Percentiles rank a stretch among this genome's conserved stretches.
Evolutionary conservation across 208 protist species (phyloP).

Genomic region (Phytomonas serpens): DNA sequence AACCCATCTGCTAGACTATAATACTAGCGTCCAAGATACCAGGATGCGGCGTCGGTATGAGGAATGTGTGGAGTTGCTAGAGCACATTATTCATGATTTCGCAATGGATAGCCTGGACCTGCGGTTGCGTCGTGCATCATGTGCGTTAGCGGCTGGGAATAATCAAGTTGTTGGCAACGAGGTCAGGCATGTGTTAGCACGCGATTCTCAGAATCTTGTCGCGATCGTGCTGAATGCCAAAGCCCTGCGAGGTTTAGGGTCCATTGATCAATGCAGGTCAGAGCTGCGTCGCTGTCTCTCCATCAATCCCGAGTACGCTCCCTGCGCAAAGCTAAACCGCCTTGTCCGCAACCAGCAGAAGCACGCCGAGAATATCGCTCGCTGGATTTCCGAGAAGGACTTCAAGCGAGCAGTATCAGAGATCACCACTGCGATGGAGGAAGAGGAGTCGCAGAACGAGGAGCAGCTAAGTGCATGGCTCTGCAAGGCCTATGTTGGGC

Average conservation of each 20-base stretch:
- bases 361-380: conserved; percentile 23
- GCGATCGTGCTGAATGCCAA: conserved; percentile 65
- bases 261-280: conserved; percentile 49
- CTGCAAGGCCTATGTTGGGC: conserved; percentile 59
- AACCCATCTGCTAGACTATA: not conserved
- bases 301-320: conserved; percentile 76
- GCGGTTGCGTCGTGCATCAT: conserved; percentile 73
- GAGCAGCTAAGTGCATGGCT: conserved; percentile 69
- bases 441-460: conserved; percentile 46
- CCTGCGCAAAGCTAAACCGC: conserved; percentile 60
- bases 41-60: conserved; percentile 15
- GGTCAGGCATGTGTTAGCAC: conserved; percentile 60
- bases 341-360: conserved; percentile 61
- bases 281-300: conserved; percentile 73
- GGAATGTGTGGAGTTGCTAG: conserved; percentile 49
- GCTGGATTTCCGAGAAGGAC: conserved; percentile 27
- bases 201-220: conserved; percentile 58
- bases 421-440: conserved; percentile 33
- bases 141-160: conserved; percentile 55
- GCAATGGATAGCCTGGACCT: conserved; percentile 62
- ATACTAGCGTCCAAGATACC: not conserved
- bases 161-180: conserved; percentile 53
- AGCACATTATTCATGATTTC: conserved; percentile 53
- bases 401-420: conserved; percentile 34
- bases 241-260: conserved; percentile 61